A percentile compares a stretch with the other conserved stretches of the same genome.
phyloP scores from a whole-genome alignment of 257 asterid genomes.

The Paraleonurus japonicus region DNA sequence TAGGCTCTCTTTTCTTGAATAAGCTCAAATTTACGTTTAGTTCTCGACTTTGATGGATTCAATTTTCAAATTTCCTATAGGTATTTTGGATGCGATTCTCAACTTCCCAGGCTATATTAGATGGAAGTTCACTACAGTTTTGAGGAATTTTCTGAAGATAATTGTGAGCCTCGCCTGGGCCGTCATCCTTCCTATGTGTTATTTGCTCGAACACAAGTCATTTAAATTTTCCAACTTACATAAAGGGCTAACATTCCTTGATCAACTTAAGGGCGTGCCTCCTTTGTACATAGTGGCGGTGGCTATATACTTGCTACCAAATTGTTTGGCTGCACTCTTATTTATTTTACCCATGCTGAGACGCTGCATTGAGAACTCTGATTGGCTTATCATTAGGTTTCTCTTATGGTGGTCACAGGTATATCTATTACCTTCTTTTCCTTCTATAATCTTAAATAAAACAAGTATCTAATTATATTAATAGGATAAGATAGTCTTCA shows the following conservation, averaged over 20 bases:
- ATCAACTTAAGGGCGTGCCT: conserved; percentile 81
- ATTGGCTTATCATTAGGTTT: conserved; percentile 82
- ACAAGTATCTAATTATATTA: background rate
- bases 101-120: conserved; percentile 93
- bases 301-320: conserved; percentile 75
- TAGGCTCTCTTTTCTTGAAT: conserved; percentile 3
- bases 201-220: conserved; percentile 53
- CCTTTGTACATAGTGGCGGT: conserved; percentile 80
- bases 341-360: conserved; percentile 93
- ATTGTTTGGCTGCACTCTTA: conserved; percentile 61
- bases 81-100: conserved; percentile 76
- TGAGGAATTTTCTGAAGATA: conserved; percentile 75
- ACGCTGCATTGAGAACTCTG: conserved; percentile 93
- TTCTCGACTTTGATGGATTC: conserved; percentile 6
- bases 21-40: background rate
- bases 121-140: conserved; percentile 75
- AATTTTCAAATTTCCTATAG: conserved; percentile 39
- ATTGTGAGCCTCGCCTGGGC: conserved; percentile 85
- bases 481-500: no score
- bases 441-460: conserved; percentile 10
- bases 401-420: conserved; percentile 99
- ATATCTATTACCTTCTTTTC: conserved; percentile 4
- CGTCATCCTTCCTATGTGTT: conserved; percentile 70
- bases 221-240: conserved; percentile 38
- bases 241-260: conserved; percentile 56